Percentiles rank a stretch among this genome's conserved stretches.
Conservation (phyloP, 495 filamentous ascomycete species). For the Penicillium lagena region DNA sequence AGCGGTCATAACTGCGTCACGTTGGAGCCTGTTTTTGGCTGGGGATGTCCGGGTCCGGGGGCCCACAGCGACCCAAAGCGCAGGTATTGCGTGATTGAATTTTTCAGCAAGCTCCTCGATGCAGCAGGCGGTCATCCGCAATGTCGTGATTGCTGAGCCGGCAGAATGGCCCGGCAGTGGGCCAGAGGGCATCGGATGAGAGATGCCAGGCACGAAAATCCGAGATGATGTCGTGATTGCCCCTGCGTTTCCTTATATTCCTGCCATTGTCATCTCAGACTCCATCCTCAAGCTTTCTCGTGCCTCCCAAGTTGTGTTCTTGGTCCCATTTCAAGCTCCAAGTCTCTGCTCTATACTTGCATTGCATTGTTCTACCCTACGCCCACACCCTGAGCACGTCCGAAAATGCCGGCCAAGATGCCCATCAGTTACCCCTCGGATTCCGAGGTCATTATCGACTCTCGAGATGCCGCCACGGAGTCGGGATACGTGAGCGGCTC, state of each 20-base stretch:
- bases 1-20: conserved; percentile 2
- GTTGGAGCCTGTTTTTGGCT: background rate
- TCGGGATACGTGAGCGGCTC: conserved; percentile 83
- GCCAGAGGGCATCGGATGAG: conserved; percentile 10
- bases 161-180: conserved; percentile 25
- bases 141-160: conserved; percentile 29
- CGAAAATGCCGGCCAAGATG: conserved; percentile 38
- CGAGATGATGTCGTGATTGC: conserved; percentile 32
- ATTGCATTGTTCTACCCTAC: background rate
- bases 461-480: conserved; percentile 46
- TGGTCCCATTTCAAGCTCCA: conserved; percentile 1
- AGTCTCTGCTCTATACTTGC: background rate
- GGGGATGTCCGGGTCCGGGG: conserved; percentile 12
- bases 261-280: conserved; percentile 20
- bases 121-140: conserved; percentile 25
- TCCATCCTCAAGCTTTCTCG: conserved; percentile 11
- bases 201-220: conserved; percentile 17
- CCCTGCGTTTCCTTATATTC: conserved; percentile 23
- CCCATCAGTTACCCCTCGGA: conserved; percentile 33
- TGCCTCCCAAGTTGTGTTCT: conserved; percentile 1
- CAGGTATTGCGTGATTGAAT: conserved; percentile 38
- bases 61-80: conserved; percentile 16
- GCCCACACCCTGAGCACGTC: background rate
- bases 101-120: conserved; percentile 10
- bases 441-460: conserved; percentile 25